Conservation (phyloP, 371 early-diverging fungal genomes). For the Mortierella sp. region DNA sequence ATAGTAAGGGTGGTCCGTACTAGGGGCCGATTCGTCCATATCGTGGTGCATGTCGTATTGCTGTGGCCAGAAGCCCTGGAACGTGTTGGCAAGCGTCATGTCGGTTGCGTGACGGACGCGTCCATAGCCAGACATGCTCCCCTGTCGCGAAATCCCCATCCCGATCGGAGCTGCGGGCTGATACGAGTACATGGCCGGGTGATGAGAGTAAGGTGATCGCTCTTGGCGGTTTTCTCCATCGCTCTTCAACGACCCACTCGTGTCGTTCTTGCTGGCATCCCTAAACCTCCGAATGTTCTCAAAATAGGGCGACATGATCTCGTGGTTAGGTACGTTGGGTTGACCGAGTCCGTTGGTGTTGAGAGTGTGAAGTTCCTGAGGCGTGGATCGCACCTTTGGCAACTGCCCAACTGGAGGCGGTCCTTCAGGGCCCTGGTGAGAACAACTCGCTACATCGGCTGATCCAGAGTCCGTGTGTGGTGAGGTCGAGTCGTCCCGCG, state of each 20-base stretch:
- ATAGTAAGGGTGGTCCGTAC: neutral
- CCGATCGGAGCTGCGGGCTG: constrained; percentile 29
- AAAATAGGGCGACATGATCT: constrained; percentile 40
- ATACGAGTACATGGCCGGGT: constrained; percentile 25
- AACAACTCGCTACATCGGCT: neutral
- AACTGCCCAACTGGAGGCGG: neutral
- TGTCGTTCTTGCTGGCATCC: constrained; percentile 24
- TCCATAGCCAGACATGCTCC: constrained; percentile 25
- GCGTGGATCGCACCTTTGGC: neutral
- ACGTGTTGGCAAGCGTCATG: constrained; percentile 37
- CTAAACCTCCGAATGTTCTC: constrained; percentile 42
- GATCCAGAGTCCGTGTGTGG: constrained; percentile 3
- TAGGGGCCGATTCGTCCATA: neutral
- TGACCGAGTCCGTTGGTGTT: constrained; percentile 9
- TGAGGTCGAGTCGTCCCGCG: constrained; percentile 6
- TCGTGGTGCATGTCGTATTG: constrained; percentile 4
- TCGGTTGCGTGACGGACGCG: constrained; percentile 26
- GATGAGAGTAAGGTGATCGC: neutral
- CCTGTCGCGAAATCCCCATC: constrained; percentile 18
- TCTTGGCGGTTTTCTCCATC: constrained; percentile 4
- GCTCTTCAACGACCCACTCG: constrained; percentile 16
- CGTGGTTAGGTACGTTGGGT: neutral
- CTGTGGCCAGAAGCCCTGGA: constrained; percentile 24
- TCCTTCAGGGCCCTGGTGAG: neutral
- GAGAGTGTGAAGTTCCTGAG: constrained; percentile 17